Percentiles rank a stretch among this genome's conserved stretches.
Evolutionary conservation across 106 monocot species (phyloP).

Genomic region (Vanilla planifolia): DNA sequence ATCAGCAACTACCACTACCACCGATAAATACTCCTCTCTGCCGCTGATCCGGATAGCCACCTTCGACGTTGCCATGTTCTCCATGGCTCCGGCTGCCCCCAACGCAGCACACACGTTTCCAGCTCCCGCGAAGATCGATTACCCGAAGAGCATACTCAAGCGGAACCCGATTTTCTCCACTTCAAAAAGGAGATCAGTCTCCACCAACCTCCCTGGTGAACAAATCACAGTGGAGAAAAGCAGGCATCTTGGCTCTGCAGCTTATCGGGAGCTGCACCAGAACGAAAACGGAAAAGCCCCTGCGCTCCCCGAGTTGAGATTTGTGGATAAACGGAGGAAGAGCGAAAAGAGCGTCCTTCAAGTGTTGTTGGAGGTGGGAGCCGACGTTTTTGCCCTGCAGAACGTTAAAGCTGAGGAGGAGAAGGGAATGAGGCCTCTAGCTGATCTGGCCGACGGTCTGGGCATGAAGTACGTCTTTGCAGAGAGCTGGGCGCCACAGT

Average conservation of each 20-base stretch:
- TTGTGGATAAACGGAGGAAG: too few species aligned
- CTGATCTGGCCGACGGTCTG: slow-evolving; percentile 59
- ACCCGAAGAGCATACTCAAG: slow-evolving; percentile 76
- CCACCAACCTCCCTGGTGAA: slow-evolving; percentile 69
- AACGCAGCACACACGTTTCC: neutral
- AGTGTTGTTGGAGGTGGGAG: slow-evolving; percentile 56
- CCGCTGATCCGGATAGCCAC: slow-evolving; percentile 54
- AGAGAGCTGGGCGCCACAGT: slow-evolving; percentile 87
- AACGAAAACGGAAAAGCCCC: slow-evolving; percentile 25
- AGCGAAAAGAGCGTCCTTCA: slow-evolving; percentile 46
- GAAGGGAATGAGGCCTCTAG: slow-evolving; percentile 70
- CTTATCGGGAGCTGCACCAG: neutral
- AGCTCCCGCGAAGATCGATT: slow-evolving; percentile 18
- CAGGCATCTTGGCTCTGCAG: slow-evolving; percentile 10
- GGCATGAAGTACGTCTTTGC: slow-evolving; percentile 80
- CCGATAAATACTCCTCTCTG: neutral
- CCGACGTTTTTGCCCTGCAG: slow-evolving; percentile 68
- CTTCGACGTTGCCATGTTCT: slow-evolving; percentile 91
- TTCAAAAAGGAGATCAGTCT: slow-evolving; percentile 64
- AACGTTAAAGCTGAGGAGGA: slow-evolving; percentile 86
- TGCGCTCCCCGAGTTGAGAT: neutral
- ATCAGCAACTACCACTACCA: neutral
- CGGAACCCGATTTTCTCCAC: slow-evolving; percentile 26
- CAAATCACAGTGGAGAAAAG: slow-evolving; percentile 50
- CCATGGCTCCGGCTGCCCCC: slow-evolving; percentile 60